Evolutionary conservation across 2,329 filamentous ascomycete species (phyloP).

Genomic region (Epichloe festucae): DNA sequence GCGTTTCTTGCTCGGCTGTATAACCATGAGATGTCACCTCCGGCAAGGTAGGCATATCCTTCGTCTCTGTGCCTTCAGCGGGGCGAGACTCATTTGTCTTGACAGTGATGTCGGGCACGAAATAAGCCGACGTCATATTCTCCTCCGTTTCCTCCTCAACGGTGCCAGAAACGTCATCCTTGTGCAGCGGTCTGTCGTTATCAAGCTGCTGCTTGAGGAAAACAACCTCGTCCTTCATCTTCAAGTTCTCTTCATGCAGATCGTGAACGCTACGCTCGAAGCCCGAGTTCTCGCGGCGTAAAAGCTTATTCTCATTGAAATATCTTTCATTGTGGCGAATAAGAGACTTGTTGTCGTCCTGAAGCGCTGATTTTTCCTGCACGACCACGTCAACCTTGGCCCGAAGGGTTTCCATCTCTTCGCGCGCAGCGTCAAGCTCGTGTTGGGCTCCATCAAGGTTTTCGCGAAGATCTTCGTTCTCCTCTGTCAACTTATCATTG

Average conservation of each 20-base stretch:
- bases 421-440: slow-evolving; percentile 27
- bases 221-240: slow-evolving; percentile 34
- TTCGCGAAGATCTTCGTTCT: slow-evolving; percentile 31
- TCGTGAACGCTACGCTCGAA: slow-evolving; percentile 33
- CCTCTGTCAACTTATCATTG: slow-evolving; percentile 27
- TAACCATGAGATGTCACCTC: slow-evolving; percentile 22
- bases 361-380: slow-evolving; percentile 32
- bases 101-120: slow-evolving; percentile 45
- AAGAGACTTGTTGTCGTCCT: slow-evolving; percentile 37
- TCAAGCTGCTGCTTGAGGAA: slow-evolving; percentile 32
- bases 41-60: slow-evolving; percentile 15
- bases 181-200: slow-evolving; percentile 25
- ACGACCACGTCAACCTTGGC: slow-evolving; percentile 25
- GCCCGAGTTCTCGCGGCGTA: slow-evolving; percentile 33
- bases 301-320: slow-evolving; percentile 38
- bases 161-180: slow-evolving; percentile 22
- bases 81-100: slow-evolving; percentile 25
- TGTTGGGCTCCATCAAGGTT: slow-evolving; percentile 26
- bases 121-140: slow-evolving; percentile 46
- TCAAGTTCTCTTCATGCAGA: slow-evolving; percentile 32
- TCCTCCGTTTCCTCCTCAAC: slow-evolving; percentile 29
- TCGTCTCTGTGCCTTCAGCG: slow-evolving; percentile 19
- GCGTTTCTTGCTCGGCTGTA: slow-evolving; percentile 16
- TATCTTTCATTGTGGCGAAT: slow-evolving; percentile 43
- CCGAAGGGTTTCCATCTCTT: slow-evolving; percentile 27